These are phyloP conservation scores for Stagonosporopsis cucurbitacearum DNA, from an alignment of 2,329 filamentous ascomycete genomes.

Conservation along the genomic window DNA sequence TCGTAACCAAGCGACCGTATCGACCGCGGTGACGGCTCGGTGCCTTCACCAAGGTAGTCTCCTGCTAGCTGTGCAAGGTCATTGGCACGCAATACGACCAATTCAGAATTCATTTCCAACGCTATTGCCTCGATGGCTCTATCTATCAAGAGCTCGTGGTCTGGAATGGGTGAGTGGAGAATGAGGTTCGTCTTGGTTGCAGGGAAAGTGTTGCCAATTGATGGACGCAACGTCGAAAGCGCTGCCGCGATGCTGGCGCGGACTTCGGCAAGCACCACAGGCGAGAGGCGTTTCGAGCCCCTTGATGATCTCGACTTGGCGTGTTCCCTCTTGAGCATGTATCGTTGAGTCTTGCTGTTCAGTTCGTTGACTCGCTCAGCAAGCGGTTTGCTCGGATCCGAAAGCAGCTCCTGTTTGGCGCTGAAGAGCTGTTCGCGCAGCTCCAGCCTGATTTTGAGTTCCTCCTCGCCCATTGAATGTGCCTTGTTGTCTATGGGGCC, in stretches of 20 bases:
- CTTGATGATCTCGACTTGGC: slow-evolving; percentile 21
- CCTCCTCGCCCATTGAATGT: slow-evolving; percentile 14
- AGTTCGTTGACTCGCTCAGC: slow-evolving; percentile 23
- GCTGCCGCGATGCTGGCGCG: slow-evolving; percentile 59
- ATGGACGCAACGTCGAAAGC: slow-evolving; percentile 44
- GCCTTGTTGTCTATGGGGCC: slow-evolving; percentile 14
- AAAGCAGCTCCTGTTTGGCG: slow-evolving; percentile 20
- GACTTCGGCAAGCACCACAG: slow-evolving; percentile 53
- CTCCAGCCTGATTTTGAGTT: slow-evolving; percentile 11
- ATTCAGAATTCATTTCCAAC: slow-evolving; percentile 66
- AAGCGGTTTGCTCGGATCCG: slow-evolving; percentile 18
- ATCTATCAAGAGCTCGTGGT: slow-evolving; percentile 63
- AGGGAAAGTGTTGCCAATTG: slow-evolving; percentile 54
- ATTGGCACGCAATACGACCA: slow-evolving; percentile 72
- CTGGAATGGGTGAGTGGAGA: slow-evolving; percentile 65
- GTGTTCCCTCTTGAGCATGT: slow-evolving; percentile 23
- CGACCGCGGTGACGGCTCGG: slow-evolving; percentile 56
- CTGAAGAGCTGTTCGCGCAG: slow-evolving; percentile 12
- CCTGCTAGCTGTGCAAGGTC: slow-evolving; percentile 74
- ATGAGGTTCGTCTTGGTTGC: slow-evolving; percentile 63
- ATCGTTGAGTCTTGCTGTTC: slow-evolving; percentile 23
- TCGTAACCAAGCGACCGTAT: slow-evolving; percentile 62
- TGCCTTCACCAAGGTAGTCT: slow-evolving; percentile 70
- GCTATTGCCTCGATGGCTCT: slow-evolving; percentile 69
- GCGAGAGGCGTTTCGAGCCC: slow-evolving; percentile 28